phyloP scores from a whole-genome alignment of 208 protist species.

The Acanthamoeba castellanii region DNA sequence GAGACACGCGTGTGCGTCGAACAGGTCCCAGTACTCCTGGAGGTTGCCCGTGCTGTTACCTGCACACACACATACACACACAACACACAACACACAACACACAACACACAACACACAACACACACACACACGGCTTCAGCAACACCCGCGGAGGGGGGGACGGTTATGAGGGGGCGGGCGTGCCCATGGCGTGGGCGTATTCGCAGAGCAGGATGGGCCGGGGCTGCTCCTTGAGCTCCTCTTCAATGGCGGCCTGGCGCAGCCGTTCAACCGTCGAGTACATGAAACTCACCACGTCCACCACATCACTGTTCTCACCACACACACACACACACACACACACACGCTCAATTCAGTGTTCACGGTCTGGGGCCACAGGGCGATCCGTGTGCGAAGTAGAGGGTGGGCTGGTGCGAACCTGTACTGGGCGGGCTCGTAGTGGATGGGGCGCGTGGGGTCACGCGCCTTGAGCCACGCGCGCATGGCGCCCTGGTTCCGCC shows the following conservation, averaged over 20 bases:
- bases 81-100: neutral
- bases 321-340: neutral
- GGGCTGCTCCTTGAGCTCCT: neutral
- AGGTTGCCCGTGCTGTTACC: constrained; percentile 81
- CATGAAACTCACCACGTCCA: constrained; percentile 73
- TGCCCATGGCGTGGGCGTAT: constrained; percentile 86
- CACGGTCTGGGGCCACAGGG: too few species aligned
- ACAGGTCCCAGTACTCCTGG: constrained; percentile 79
- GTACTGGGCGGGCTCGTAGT: constrained; percentile 75
- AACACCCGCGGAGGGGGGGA: too few species aligned
- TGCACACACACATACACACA: neutral
- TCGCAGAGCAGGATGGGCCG: constrained; percentile 85
- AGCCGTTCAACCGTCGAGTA: constrained; percentile 57
- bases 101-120: too few species aligned
- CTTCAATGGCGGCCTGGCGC: neutral
- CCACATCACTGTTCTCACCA: constrained; percentile 1
- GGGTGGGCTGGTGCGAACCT: neutral
- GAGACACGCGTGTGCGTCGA: constrained; percentile 45
- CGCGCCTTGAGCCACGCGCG: constrained; percentile 30
- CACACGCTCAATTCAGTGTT: too few species aligned
- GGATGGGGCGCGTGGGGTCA: constrained; percentile 51
- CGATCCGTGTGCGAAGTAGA: too few species aligned
- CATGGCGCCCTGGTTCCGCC: constrained; percentile 63
- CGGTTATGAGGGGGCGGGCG: too few species aligned
- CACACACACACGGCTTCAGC: constrained; percentile 8